Evolutionary conservation across 164 flowering plant species (phyloP).

Genomic region (Vitis riparia): DNA sequence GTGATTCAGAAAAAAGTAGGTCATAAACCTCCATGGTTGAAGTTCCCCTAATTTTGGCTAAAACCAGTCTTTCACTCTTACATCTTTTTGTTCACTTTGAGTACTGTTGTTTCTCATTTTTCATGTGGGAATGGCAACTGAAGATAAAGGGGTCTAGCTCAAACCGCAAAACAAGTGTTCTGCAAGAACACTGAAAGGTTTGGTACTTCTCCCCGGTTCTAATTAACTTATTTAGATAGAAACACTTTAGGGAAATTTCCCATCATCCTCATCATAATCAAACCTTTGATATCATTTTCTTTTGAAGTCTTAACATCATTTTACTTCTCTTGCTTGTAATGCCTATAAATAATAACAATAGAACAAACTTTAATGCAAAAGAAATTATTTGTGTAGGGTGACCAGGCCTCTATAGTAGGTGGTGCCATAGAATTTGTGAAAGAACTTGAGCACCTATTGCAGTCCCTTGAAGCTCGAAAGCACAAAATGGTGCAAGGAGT

Average conservation of each 20-base stretch:
- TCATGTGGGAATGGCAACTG: neutral
- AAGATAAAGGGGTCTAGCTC: no score
- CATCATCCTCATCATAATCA: no score
- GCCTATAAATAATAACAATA: no score
- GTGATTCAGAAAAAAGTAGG: neutral
- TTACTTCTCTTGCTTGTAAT: no score
- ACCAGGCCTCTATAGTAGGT: slow-evolving; percentile 94
- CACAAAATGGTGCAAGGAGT: slow-evolving; percentile 12
- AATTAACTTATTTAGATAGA: no score
- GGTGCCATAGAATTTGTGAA: slow-evolving; percentile 94
- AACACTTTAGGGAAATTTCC: no score
- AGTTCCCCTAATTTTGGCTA: neutral
- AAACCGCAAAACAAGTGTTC: no score
- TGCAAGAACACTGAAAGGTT: no score
- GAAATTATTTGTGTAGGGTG: slow-evolving; percentile 53
- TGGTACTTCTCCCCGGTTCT: no score
- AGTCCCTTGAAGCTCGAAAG: slow-evolving; percentile 73
- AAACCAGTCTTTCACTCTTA: neutral
- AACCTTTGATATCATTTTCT: no score
- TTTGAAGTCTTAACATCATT: no score
- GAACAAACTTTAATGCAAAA: no score
- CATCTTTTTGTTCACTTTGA: neutral
- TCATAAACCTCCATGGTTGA: neutral
- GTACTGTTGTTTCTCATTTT: slow-evolving; percentile 4
- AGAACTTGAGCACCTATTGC: slow-evolving; percentile 79